These are phyloP conservation scores for Plasmodium gaboni DNA, from an alignment of 169 alveolate genomes.

Conservation along the genomic window DNA sequence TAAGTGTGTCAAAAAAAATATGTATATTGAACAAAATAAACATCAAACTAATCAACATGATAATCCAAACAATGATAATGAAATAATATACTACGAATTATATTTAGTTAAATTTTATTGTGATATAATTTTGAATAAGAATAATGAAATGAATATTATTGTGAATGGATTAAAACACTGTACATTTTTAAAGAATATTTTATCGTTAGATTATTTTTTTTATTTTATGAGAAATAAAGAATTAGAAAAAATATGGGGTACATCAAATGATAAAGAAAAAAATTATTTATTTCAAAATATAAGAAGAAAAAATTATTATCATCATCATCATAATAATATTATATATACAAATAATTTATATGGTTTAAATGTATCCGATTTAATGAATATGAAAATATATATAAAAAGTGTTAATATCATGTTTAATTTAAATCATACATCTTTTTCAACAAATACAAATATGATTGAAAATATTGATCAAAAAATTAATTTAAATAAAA, in stretches of 20 bases:
- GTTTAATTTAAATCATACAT: slow-evolving; percentile 17
- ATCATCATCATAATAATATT: not conserved
- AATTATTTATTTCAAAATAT: not conserved
- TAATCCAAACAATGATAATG: not conserved
- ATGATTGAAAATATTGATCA: slow-evolving; percentile 6
- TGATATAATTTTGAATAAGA: slow-evolving; percentile 54
- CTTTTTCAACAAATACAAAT: not conserved
- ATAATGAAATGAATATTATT: slow-evolving; percentile 40
- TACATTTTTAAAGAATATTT: slow-evolving; percentile 21
- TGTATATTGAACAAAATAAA: not conserved
- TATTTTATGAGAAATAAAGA: slow-evolving; percentile 1
- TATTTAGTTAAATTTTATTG: slow-evolving; percentile 39
- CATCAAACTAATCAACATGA: not conserved
- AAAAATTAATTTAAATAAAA: slow-evolving; percentile 24
- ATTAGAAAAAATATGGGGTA: not conserved
- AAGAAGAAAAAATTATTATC: not conserved
- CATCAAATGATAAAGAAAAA: not conserved
- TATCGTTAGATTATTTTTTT: slow-evolving; percentile 42
- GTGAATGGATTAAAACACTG: slow-evolving; percentile 32
- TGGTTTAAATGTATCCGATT: slow-evolving; percentile 20
- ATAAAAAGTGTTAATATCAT: slow-evolving; percentile 25
- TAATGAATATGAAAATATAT: slow-evolving; percentile 25
- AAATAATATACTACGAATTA: slow-evolving; percentile 27
- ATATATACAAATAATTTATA: slow-evolving; percentile 43
- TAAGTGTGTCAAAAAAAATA: not conserved